Evolutionary conservation across 768 basidiomycete species (phyloP).

Genomic region (Boletus coccyginus): DNA sequence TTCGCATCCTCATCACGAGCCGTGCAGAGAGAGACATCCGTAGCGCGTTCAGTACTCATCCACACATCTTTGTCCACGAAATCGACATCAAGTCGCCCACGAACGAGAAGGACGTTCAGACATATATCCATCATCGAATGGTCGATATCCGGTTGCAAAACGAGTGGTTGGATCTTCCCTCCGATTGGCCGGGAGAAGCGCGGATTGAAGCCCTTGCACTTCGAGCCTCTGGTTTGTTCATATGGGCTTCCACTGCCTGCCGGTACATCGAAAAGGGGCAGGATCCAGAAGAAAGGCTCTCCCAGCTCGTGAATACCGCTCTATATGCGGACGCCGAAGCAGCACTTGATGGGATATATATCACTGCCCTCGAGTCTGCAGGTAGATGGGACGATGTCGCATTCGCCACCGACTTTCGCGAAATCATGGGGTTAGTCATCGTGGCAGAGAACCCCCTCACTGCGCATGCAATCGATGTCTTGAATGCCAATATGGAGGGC

Average conservation of each 20-base stretch:
- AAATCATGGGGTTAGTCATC: constrained; percentile 31
- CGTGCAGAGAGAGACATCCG: constrained; percentile 32
- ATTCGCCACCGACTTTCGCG: constrained; percentile 30
- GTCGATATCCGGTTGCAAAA: constrained; percentile 27
- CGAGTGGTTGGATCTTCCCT: constrained; percentile 23
- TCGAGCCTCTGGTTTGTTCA: constrained; percentile 33
- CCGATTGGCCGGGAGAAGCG: constrained; percentile 30
- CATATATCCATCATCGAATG: constrained; percentile 27
- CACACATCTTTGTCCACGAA: constrained; percentile 16
- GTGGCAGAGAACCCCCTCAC: constrained; percentile 30
- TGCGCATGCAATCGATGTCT: constrained; percentile 23
- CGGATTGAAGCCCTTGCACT: constrained; percentile 16
- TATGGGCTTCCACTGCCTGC: constrained; percentile 35
- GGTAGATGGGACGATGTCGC: constrained; percentile 30
- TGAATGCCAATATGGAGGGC: constrained; percentile 15
- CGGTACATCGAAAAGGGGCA: constrained; percentile 31
- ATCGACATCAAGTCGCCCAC: constrained; percentile 27
- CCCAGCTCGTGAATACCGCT: constrained; percentile 19
- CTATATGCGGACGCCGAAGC: constrained; percentile 27
- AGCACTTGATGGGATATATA: constrained; percentile 29
- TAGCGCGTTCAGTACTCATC: constrained; percentile 6
- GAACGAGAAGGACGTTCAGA: constrained; percentile 26
- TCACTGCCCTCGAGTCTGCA: constrained; percentile 30
- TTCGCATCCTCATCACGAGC: constrained; percentile 34
- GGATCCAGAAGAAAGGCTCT: constrained; percentile 30